Evolutionary conservation across 768 basidiomycete species (phyloP), one percentile per base, ranked within the genome.

Genomic region (Termitomyces heimii): DNA sequence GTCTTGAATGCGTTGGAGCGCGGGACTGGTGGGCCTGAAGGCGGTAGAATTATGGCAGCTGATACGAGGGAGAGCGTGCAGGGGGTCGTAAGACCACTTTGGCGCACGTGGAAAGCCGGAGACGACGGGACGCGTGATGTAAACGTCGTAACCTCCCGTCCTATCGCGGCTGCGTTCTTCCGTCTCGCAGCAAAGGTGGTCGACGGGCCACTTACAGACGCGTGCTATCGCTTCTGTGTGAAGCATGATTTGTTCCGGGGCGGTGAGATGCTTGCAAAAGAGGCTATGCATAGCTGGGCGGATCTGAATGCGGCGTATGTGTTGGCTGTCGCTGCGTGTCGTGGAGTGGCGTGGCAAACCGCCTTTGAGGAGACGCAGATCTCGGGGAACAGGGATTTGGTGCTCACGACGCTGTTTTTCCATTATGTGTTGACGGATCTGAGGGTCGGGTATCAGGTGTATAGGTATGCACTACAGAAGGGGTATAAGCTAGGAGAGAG

Each of bases 91-190:
- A 68, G 70, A 13, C 57, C 69, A 16, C 64, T 82, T n/a, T 80
- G 77, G 76, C 63, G 60, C 22, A 62, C 55, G 18, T 85, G 82
- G 80, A 66, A 61, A 61, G 54, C 64, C 28, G 40, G 56, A 48
- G 55, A 62, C 12, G 31, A 46, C 13, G 29, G 44, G 8, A 32
- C 54, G 37, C 62, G 56, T 26, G 65, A 67, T 6, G 18, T 58
- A 2, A 48, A 58, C 20, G 35, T 58, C 13, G 56, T 63, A 2
- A 68, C 80, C 7, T 65, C 71, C n/a, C 74, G 73, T 22, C 70
- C 71, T 8, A 67, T 81, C 35, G 60, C 73, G 5, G 67, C 73
- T 6, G 67, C 78, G 1, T 82, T 84, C 62, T 66, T 84, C 31
- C 77, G 70, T 44, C 63, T 83, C 32, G 73, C 81, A 8, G 73